These are phyloP conservation scores for Penicillium sp. DNA, from an alignment of 2,329 filamentous ascomycete species.

Conservation along the genomic window DNA sequence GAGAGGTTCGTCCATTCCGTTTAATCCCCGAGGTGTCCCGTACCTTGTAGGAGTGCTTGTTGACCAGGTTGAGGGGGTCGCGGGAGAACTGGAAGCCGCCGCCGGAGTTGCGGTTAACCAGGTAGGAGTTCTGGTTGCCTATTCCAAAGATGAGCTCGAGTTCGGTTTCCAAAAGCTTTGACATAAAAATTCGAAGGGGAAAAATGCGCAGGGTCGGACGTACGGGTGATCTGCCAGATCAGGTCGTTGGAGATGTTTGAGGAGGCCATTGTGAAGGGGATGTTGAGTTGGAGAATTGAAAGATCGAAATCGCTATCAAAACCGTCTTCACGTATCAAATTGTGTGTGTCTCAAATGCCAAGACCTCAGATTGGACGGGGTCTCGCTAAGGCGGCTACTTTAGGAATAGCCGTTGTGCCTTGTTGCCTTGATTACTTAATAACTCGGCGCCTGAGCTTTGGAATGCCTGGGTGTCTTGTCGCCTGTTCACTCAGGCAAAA, in stretches of 20 bases:
- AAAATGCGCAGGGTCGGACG: constrained; percentile 45
- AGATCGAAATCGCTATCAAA: constrained; percentile 22
- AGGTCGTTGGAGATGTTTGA: constrained; percentile 84
- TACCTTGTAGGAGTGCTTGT: constrained; percentile 90
- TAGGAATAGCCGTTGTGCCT: constrained; percentile 29
- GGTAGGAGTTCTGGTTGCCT: constrained; percentile 87
- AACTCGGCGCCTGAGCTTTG: constrained; percentile 10
- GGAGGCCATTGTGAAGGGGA: constrained; percentile 41
- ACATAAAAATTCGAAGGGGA: neutral
- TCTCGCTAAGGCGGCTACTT: constrained; percentile 42
- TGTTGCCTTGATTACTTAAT: neutral
- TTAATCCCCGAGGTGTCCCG: neutral
- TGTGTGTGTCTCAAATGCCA: constrained; percentile 32
- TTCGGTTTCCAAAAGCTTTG: neutral
- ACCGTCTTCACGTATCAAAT: constrained; percentile 10
- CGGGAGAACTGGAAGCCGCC: constrained; percentile 88
- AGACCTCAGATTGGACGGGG: constrained; percentile 15
- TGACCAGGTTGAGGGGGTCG: constrained; percentile 89
- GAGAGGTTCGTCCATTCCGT: constrained; percentile 9
- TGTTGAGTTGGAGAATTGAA: constrained; percentile 26
- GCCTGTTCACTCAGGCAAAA: constrained; percentile 6
- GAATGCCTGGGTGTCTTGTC: neutral
- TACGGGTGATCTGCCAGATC: constrained; percentile 93
- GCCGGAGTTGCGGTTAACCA: constrained; percentile 80
- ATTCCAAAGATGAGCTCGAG: constrained; percentile 21